These are phyloP conservation scores for Colletotrichum sp. DNA, from an alignment of 2,329 filamentous ascomycete species.

Conservation along the genomic window DNA sequence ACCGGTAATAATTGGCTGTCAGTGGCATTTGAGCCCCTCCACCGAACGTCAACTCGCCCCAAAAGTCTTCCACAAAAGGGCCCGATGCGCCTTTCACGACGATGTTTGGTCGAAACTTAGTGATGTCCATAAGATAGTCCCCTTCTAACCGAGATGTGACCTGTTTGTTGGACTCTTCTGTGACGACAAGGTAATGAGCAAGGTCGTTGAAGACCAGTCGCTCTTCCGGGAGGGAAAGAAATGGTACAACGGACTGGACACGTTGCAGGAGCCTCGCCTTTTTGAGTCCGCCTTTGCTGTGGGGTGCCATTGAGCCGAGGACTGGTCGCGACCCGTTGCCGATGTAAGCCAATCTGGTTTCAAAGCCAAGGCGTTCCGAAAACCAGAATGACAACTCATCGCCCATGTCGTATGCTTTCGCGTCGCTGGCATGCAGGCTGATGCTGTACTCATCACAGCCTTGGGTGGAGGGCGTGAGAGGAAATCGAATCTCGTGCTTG, in stretches of 20 bases:
- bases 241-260: constrained; percentile 34
- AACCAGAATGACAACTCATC: constrained; percentile 67
- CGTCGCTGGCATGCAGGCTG: constrained; percentile 62
- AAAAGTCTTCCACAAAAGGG: constrained; percentile 1
- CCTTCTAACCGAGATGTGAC: constrained; percentile 23
- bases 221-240: constrained; percentile 31
- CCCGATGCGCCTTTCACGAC: not conserved
- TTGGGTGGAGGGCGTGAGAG: not conserved
- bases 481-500: not conserved
- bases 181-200: constrained; percentile 76
- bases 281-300: not conserved
- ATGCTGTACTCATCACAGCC: constrained; percentile 53
- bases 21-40: not conserved
- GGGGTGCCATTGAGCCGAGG: constrained; percentile 58
- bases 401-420: constrained; percentile 68
- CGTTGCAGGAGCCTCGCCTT: not conserved
- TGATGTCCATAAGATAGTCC: not conserved
- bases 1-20: not conserved
- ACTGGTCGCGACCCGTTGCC: constrained; percentile 65
- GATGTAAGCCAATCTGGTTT: constrained; percentile 66
- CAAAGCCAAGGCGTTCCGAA: constrained; percentile 66
- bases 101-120: not conserved
- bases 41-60: not conserved
- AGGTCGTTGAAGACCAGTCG: constrained; percentile 74
- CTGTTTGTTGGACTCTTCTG: constrained; percentile 71